These are phyloP conservation scores for Penicillium corylophilum DNA, from an alignment of 2,329 filamentous ascomycete genomes.

Conservation along the genomic window DNA sequence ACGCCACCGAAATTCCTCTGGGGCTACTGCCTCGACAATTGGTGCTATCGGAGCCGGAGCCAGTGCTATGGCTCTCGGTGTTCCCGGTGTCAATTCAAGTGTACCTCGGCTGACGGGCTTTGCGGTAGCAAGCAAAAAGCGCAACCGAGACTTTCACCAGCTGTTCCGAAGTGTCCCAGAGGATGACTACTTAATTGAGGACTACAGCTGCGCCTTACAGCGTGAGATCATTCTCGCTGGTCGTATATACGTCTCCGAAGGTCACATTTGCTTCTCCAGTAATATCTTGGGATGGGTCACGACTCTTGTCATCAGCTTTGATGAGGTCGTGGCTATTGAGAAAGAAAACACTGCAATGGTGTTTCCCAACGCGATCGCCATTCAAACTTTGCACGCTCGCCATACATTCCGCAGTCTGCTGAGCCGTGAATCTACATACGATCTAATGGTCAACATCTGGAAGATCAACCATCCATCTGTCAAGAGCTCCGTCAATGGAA, in stretches of 20 bases:
- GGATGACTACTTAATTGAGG: constrained; percentile 96
- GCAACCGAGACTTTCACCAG: constrained; percentile 91
- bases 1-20: constrained; percentile 80
- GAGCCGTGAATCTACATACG: constrained; percentile 92
- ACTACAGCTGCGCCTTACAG: constrained; percentile 95
- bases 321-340: constrained; percentile 94
- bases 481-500: constrained; percentile 87
- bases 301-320: constrained; percentile 95
- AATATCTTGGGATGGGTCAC: constrained; percentile 99
- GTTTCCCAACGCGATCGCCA: constrained; percentile 96
- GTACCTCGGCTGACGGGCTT: constrained; percentile 86
- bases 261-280: constrained; percentile 96
- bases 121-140: constrained; percentile 91
- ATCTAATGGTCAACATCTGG: constrained; percentile 97
- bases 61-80: constrained; percentile 68
- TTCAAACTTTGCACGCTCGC: constrained; percentile 90
- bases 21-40: constrained; percentile 66
- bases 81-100: constrained; percentile 57
- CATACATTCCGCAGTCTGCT: constrained; percentile 96
- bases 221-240: constrained; percentile 94
- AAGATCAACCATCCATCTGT: constrained; percentile 92
- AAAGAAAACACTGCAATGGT: constrained; percentile 93
- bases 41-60: constrained; percentile 69
- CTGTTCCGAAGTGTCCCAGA: constrained; percentile 96
- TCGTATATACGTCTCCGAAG: constrained; percentile 91